phyloP scores from a whole-genome alignment of 2,329 filamentous ascomycete species.

The Fusarium sp. region DNA sequence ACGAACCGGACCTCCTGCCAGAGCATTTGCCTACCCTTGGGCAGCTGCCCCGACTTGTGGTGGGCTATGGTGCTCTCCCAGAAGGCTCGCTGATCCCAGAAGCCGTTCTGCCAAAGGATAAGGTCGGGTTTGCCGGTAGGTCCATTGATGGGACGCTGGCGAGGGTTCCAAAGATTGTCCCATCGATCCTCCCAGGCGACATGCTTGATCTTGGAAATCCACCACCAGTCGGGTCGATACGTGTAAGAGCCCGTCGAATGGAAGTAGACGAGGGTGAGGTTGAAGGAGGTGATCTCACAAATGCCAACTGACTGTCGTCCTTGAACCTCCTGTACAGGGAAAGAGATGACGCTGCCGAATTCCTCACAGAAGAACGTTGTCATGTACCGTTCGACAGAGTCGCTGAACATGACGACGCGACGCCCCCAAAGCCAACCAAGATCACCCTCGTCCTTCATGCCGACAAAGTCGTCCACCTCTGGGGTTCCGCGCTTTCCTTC shows the following conservation, averaged over 20 bases:
- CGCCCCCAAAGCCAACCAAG: slow-evolving; percentile 40
- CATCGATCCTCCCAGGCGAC: slow-evolving; percentile 35
- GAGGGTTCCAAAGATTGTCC: slow-evolving; percentile 34
- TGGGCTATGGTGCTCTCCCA: slow-evolving; percentile 27
- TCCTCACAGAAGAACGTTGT: slow-evolving; percentile 37
- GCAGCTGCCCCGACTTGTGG: slow-evolving; percentile 1
- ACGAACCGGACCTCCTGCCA: slow-evolving; percentile 40
- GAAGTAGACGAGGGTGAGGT: slow-evolving; percentile 27
- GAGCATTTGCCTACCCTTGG: slow-evolving; percentile 27
- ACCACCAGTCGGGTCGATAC: slow-evolving; percentile 41
- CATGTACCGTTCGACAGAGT: slow-evolving; percentile 40
- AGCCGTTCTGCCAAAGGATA: slow-evolving; percentile 39
- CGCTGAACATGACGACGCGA: slow-evolving; percentile 37
- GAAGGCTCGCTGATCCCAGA: slow-evolving; percentile 38
- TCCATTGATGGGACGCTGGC: slow-evolving; percentile 28
- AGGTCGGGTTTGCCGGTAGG: slow-evolving; percentile 30
- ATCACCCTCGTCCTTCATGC: slow-evolving; percentile 27
- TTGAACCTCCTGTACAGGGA: slow-evolving; percentile 22
- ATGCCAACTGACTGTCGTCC: slow-evolving; percentile 25
- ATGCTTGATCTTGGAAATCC: slow-evolving; percentile 37
- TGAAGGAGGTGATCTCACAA: slow-evolving; percentile 27
- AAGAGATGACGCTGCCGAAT: slow-evolving; percentile 16
- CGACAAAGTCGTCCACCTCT: slow-evolving; percentile 17
- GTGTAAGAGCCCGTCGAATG: slow-evolving; percentile 38
- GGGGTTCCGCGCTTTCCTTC: neutral